phyloP scores from a whole-genome alignment of 352 stramenopile species.

The Phytophthora multivora region DNA sequence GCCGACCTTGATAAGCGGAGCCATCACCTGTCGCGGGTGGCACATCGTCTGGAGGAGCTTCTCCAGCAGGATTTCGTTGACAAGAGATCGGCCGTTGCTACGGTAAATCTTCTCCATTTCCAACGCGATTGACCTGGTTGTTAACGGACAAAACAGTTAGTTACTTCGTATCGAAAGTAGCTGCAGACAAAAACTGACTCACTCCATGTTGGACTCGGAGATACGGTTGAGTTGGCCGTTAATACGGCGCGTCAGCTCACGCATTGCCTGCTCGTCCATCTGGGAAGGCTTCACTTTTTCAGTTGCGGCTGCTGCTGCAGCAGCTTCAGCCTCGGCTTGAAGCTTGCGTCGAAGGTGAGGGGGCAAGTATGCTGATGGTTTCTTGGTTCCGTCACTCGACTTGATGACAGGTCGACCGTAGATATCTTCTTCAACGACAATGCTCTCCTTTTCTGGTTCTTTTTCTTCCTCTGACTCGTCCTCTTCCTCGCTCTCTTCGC shows the following conservation, averaged over 20 bases:
- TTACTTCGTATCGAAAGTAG: background rate
- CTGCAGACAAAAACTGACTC: conserved; percentile 23
- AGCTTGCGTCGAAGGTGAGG: conserved; percentile 83
- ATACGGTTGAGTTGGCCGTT: conserved; percentile 93
- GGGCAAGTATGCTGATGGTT: conserved; percentile 80
- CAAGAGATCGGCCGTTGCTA: conserved; percentile 64
- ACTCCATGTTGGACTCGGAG: conserved; percentile 92
- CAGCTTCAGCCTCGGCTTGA: conserved; percentile 47
- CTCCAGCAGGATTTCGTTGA: conserved; percentile 76
- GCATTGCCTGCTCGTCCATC: conserved; percentile 77
- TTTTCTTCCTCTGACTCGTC: conserved; percentile 33
- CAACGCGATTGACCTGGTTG: conserved; percentile 60
- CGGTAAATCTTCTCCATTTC: conserved; percentile 86
- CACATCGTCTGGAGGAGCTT: conserved; percentile 71
- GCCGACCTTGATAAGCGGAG: conserved; percentile 76
- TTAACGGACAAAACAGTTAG: conserved; percentile 10
- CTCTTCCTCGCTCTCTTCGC: conserved; percentile 24
- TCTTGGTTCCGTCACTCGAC: conserved; percentile 38
- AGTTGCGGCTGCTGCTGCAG: conserved; percentile 33
- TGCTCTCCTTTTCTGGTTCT: conserved; percentile 23
- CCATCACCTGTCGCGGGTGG: conserved; percentile 76
- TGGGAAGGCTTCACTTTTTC: conserved; percentile 42
- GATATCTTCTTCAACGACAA: conserved; percentile 80
- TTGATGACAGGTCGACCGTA: conserved; percentile 82
- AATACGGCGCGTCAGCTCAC: conserved; percentile 73